Base-by-base conservation (phyloP, 768 basidiomycete species). In the Phylloporus sp. region DNA sequence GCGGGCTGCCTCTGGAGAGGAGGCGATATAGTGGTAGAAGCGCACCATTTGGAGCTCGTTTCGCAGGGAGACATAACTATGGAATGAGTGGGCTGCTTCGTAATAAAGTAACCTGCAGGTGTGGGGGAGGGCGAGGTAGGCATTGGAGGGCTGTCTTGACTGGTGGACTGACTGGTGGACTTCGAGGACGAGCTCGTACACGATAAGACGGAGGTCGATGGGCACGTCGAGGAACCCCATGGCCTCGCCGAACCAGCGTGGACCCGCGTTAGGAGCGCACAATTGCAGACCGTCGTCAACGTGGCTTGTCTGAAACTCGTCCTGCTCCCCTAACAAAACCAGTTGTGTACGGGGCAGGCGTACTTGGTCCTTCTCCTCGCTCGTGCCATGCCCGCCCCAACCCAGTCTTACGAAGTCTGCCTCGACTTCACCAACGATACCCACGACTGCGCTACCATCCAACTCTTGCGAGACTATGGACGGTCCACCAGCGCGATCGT, bases 401-500 rank as follows among this genome's bases (percentile, higher is more conserved):
- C 80, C 13, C 76, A 83, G 66, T 55, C 66, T 18, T 86, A 84
- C 70, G 85, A 85, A 61, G 76, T 86, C 63, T 73, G 80, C 49
- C 79, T 87, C 64, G 81, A 83, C 64, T 77, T 88, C 65, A 79
- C 78, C 45, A 88, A 87, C 66, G 85, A 87, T 59, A 85, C 82
- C 15, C 78, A 73, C 59, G 81, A 84, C 61, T 77, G 73, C 48
- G 78, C 82, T 53, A 80, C 84, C 38, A 72, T 87, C 32, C 84
- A 87, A 63, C 75, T 84, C 27, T 69, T 84, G 53, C 76, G 78
- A 31, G 80, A 86, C 68, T 86, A 86, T 56, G 84, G 82, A 41
- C 73, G 78, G 46, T 75, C 75, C 45, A 69, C 77, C 15, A 76
- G 76, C 46, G 73, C 79, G 45, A 74, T 80, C 53, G 75, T 85